A percentile compares a stretch with the other conserved stretches of the same genome.
Evolutionary conservation across 176 grass and related monocot genomes (phyloP).

Genomic region (Lolium rigidum): DNA sequence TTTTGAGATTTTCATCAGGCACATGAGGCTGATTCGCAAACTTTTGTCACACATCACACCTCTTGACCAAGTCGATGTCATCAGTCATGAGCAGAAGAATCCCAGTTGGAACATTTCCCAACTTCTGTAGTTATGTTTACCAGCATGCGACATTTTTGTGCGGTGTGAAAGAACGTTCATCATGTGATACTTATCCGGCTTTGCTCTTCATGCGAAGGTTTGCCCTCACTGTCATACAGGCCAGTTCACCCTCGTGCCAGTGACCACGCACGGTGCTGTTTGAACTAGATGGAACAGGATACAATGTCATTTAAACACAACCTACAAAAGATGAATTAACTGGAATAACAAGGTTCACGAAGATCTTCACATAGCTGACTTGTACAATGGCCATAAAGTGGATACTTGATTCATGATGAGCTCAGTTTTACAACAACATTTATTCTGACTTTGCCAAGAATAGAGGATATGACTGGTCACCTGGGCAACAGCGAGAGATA

Average conservation of each 20-base stretch:
- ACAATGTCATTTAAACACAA: background rate
- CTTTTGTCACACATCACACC: too few species aligned
- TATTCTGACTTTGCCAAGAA: slow-evolving; percentile 6
- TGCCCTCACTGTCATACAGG: background rate
- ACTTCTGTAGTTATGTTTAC: background rate
- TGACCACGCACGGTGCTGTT: too few species aligned
- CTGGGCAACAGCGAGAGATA: background rate
- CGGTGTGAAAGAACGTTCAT: background rate
- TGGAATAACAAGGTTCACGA: background rate
- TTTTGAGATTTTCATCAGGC: too few species aligned
- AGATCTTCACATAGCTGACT: background rate
- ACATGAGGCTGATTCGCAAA: too few species aligned
- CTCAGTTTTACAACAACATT: slow-evolving; percentile 15
- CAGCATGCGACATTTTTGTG: background rate
- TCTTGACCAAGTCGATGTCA: too few species aligned
- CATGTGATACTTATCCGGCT: too few species aligned
- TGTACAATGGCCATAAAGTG: background rate
- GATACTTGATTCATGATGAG: background rate
- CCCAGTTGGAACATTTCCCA: background rate
- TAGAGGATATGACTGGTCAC: slow-evolving; percentile 26
- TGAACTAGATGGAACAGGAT: too few species aligned
- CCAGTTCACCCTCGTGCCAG: background rate
- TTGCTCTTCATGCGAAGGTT: background rate
- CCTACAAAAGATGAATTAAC: background rate
- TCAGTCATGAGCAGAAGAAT: too few species aligned